These are phyloP conservation scores for Phialemoniopsis sp. DNA, from an alignment of 2,329 filamentous ascomycete genomes.

Conservation along the genomic window DNA sequence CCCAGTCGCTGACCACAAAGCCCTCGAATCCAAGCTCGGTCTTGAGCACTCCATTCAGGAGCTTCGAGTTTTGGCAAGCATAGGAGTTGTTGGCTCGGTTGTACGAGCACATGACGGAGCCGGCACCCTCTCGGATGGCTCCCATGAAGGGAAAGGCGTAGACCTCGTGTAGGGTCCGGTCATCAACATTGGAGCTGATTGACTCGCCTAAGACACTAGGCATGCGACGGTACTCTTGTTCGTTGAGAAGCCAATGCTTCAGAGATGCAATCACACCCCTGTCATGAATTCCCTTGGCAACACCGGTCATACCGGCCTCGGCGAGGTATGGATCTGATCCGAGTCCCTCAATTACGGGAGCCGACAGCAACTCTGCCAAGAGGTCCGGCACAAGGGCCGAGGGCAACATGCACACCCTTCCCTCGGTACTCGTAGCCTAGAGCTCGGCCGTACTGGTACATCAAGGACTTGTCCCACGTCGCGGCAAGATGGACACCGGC, in stretches of 20 bases:
- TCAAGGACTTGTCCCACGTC: conserved; percentile 64
- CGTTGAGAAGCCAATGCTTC: conserved; percentile 60
- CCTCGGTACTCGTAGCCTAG: conserved; percentile 65
- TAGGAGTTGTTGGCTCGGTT: conserved; percentile 70
- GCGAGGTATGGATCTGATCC: conserved; percentile 24
- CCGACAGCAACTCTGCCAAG: conserved; percentile 59
- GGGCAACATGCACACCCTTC: conserved; percentile 67
- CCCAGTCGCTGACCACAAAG: conserved; percentile 67
- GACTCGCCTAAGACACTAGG: conserved; percentile 36
- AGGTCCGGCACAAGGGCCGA: conserved; percentile 55
- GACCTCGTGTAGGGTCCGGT: conserved; percentile 60
- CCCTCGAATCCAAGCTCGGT: conserved; percentile 61
- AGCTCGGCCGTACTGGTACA: conserved; percentile 60
- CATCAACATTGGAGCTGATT: conserved; percentile 59
- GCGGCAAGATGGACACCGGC: conserved; percentile 66
- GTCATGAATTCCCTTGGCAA: conserved; percentile 21
- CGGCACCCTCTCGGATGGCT: conserved; percentile 51
- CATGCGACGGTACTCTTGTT: conserved; percentile 51
- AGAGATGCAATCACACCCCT: conserved; percentile 71
- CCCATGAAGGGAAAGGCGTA: conserved; percentile 66
- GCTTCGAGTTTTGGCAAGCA: conserved; percentile 67
- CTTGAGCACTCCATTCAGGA: conserved; percentile 66
- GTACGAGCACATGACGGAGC: conserved; percentile 64
- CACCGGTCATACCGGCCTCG: conserved; percentile 18
- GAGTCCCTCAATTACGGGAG: conserved; percentile 53